A percentile compares a stretch with the other conserved stretches of the same genome.
Conservation (phyloP, 441 rosid genomes). For the Gossypium gossypioides region DNA sequence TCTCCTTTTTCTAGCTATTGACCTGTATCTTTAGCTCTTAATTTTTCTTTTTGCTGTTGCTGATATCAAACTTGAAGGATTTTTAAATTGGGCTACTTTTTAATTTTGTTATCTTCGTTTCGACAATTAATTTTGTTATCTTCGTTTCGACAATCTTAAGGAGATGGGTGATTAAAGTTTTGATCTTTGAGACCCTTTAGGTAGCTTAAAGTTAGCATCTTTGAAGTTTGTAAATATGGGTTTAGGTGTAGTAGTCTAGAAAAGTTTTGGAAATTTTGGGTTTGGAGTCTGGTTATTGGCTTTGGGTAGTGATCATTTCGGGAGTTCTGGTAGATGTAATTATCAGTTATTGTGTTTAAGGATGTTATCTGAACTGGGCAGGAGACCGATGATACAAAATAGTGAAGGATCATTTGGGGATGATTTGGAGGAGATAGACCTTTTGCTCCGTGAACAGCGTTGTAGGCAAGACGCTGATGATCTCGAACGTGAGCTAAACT, state of each 20-base stretch:
- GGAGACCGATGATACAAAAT: constrained; percentile 58
- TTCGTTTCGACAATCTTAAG: constrained; percentile 7
- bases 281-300: constrained; percentile 20
- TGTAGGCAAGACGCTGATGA: constrained; percentile 58
- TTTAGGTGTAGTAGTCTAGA: constrained; percentile 11
- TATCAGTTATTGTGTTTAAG: constrained; percentile 32
- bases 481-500: constrained; percentile 66
- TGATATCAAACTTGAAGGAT: not conserved
- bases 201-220: constrained; percentile 19
- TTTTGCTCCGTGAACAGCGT: constrained; percentile 63
- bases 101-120: constrained; percentile 8
- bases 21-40: not conserved
- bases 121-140: constrained; percentile 7
- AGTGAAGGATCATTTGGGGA: too few relatives aligned
- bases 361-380: constrained; percentile 58
- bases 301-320: constrained; percentile 21
- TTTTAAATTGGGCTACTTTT: not conserved
- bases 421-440: constrained; percentile 38
- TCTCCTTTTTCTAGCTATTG: constrained; percentile 19
- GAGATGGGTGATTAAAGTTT: constrained; percentile 15
- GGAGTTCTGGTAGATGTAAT: constrained; percentile 16
- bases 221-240: constrained; percentile 23
- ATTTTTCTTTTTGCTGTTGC: not conserved
- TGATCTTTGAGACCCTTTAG: constrained; percentile 16
- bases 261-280: constrained; percentile 25